Conservation (phyloP, 495 filamentous ascomycete species). For the Hapsidospora chrysogenum region DNA sequence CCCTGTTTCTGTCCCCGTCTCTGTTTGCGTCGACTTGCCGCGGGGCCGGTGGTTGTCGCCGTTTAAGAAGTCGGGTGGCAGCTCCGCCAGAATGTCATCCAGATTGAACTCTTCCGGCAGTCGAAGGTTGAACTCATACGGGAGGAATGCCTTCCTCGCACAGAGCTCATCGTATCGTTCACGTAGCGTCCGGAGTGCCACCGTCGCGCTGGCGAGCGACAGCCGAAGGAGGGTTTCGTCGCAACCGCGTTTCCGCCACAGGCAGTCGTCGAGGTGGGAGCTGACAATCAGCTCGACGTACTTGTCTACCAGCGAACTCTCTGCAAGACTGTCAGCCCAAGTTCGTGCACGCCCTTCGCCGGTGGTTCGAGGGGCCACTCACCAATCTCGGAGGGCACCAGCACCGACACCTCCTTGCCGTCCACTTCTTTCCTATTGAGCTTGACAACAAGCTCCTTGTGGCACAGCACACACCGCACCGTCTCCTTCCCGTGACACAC, state of each 20-base stretch:
- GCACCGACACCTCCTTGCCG: slow-evolving; percentile 38
- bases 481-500: slow-evolving; percentile 65
- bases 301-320: slow-evolving; percentile 56
- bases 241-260: slow-evolving; percentile 73
- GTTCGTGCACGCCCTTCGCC: too few species aligned
- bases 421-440: slow-evolving; percentile 50
- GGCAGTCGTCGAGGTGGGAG: slow-evolving; percentile 69
- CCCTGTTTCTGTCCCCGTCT: slow-evolving; percentile 5
- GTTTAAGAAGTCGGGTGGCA: slow-evolving; percentile 28
- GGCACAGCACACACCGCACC: slow-evolving; percentile 71
- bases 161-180: slow-evolving; percentile 42
- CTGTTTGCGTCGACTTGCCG: too few species aligned
- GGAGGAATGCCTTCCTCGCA: slow-evolving; percentile 26
- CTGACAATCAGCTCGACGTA: slow-evolving; percentile 54
- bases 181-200: slow-evolving; percentile 36
- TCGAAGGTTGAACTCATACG: slow-evolving; percentile 34
- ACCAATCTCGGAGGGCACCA: slow-evolving; percentile 27
- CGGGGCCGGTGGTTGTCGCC: too few species aligned
- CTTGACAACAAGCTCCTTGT: slow-evolving; percentile 64
- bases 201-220: slow-evolving; percentile 36
- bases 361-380: too few species aligned
- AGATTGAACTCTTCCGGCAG: slow-evolving; percentile 27
- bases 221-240: slow-evolving; percentile 42
- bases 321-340: too few species aligned
- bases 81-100: slow-evolving; percentile 28